Evolutionary conservation across 352 stramenopile genomes (phyloP).

Genomic region (Pythium brachiatum): DNA sequence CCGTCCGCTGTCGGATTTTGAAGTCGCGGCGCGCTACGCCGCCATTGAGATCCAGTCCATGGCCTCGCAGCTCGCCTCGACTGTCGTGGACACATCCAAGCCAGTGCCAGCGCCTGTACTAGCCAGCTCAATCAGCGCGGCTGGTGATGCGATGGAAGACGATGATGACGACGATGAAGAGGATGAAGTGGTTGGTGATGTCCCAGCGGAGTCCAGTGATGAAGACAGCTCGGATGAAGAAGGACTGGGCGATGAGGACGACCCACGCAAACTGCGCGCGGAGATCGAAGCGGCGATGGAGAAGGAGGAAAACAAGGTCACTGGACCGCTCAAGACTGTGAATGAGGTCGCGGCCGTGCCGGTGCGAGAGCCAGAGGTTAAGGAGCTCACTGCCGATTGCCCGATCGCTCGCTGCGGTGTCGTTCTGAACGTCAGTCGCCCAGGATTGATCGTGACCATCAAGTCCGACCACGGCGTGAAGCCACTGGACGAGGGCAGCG

Average conservation of each 20-base stretch:
- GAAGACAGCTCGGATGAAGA: conserved; percentile 33
- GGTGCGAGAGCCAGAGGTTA: conserved; percentile 61
- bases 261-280: conserved; percentile 46
- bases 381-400: conserved; percentile 62
- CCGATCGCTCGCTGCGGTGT: conserved; percentile 67
- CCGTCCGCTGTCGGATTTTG: conserved; percentile 27
- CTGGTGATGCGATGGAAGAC: conserved; percentile 1
- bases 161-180: conserved; percentile 16
- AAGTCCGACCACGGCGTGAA: conserved; percentile 60
- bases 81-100: conserved; percentile 26
- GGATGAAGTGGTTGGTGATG: conserved; percentile 7
- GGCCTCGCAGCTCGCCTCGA: conserved; percentile 23
- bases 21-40: conserved; percentile 34
- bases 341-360: conserved; percentile 56
- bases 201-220: background rate
- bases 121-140: background rate
- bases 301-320: conserved; percentile 56
- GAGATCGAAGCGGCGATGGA: conserved; percentile 81
- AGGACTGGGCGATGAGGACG: conserved; percentile 18
- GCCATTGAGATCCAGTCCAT: conserved; percentile 37
- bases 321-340: conserved; percentile 50
- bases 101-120: conserved; percentile 3
- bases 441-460: conserved; percentile 75
- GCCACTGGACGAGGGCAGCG: conserved; percentile 75
- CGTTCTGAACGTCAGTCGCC: conserved; percentile 61